A percentile compares a stretch with the other conserved stretches of the same genome.
phyloP scores from a whole-genome alignment of 352 stramenopile species.

The Globisporangium sylvaticum region DNA sequence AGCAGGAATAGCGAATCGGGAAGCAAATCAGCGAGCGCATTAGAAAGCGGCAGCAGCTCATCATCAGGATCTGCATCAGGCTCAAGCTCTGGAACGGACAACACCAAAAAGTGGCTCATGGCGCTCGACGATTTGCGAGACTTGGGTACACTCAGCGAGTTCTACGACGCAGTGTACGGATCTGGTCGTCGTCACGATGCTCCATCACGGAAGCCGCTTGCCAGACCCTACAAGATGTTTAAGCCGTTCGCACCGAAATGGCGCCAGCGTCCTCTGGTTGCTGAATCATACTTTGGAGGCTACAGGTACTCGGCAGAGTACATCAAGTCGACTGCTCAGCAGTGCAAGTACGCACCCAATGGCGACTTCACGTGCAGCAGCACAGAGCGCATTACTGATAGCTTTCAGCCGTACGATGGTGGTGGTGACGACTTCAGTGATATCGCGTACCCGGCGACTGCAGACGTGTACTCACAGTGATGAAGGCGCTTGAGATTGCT shows the following conservation, averaged over 20 bases:
- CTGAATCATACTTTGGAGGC: no score
- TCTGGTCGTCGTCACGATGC: neutral
- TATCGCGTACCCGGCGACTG: neutral
- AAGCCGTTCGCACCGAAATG: neutral
- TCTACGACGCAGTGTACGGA: neutral
- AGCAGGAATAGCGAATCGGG: neutral
- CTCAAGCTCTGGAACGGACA: neutral
- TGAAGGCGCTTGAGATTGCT: neutral
- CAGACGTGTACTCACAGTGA: neutral
- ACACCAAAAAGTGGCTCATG: neutral
- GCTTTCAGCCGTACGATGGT: neutral
- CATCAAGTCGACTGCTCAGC: slow-evolving; percentile 2
- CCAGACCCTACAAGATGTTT: neutral
- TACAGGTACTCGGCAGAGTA: neutral
- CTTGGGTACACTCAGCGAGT: neutral
- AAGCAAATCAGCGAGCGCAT: neutral
- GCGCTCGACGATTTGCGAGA: neutral
- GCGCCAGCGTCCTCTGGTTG: neutral
- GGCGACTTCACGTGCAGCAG: slow-evolving; percentile 10
- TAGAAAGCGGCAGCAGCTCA: neutral
- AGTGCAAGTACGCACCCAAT: slow-evolving; percentile 1
- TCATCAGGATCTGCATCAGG: neutral
- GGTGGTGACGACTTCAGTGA: neutral
- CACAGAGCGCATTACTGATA: neutral
- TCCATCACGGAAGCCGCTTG: neutral